Conservation (phyloP, 768 basidiomycete species). For the Panus rudis region DNA sequence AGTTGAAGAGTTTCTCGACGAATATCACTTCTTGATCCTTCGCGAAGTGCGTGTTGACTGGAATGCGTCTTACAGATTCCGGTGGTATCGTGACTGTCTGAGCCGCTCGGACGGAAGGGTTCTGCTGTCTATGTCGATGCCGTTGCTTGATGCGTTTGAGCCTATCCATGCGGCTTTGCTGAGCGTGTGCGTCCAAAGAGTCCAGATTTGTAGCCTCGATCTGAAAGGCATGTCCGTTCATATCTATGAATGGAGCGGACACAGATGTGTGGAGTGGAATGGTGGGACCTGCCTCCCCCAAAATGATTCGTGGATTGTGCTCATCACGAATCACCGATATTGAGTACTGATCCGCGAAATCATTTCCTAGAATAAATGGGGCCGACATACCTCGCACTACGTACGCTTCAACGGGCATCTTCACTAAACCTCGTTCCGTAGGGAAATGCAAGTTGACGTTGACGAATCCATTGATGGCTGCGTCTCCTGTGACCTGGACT, state of each 20-base stretch:
- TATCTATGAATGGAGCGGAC: neutral
- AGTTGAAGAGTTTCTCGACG: constrained; percentile 2
- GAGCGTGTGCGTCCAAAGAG: neutral
- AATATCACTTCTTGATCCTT: neutral
- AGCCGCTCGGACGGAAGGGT: constrained; percentile 1
- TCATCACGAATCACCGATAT: constrained; percentile 21
- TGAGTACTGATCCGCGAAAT: constrained; percentile 26
- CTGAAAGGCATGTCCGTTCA: constrained; percentile 1
- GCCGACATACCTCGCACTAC: constrained; percentile 19
- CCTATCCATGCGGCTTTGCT: constrained; percentile 6
- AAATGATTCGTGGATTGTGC: constrained; percentile 6
- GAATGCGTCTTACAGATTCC: neutral
- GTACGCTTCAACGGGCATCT: constrained; percentile 15
- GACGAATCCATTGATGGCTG: constrained; percentile 22
- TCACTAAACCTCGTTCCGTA: constrained; percentile 18
- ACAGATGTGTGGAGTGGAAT: neutral
- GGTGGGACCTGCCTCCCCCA: constrained; percentile 11
- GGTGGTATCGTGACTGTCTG: constrained; percentile 2
- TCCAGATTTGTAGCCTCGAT: neutral
- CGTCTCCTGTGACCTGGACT: constrained; percentile 26
- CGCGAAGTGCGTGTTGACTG: neutral
- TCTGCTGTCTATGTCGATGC: neutral
- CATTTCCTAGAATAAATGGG: constrained; percentile 17
- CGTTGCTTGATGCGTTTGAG: neutral
- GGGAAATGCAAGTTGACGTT: constrained; percentile 20